These are phyloP conservation scores for Microcera coccophila DNA, from an alignment of 2,329 filamentous ascomycete genomes.

Conservation along the genomic window DNA sequence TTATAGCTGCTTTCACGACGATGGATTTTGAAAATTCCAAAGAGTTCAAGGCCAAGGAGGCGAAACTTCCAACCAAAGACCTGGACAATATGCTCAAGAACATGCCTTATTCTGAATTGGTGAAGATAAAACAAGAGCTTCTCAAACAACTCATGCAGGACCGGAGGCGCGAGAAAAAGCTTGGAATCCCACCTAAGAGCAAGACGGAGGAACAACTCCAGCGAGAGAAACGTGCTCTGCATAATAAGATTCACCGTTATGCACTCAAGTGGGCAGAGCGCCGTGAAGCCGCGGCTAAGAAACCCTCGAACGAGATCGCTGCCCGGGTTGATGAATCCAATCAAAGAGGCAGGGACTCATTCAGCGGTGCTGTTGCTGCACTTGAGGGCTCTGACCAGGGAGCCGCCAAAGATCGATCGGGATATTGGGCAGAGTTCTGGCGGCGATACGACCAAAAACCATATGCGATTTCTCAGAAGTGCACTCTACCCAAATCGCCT, in stretches of 20 bases:
- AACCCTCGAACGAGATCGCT: no score
- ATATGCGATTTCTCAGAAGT: conserved; percentile 5
- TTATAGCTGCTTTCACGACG: conserved; percentile 40
- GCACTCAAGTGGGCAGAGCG: conserved; percentile 20
- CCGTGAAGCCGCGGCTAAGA: conserved; percentile 8
- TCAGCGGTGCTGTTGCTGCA: no score
- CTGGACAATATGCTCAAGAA: conserved; percentile 28
- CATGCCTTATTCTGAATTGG: conserved; percentile 30
- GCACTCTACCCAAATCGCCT: neutral
- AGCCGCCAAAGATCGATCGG: conserved; percentile 9
- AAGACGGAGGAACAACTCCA: conserved; percentile 5
- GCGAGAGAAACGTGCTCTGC: conserved; percentile 19
- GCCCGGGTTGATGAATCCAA: no score
- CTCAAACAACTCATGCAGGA: conserved; percentile 18
- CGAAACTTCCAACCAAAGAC: conserved; percentile 25
- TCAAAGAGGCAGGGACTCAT: no score
- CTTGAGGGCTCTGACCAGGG: no score
- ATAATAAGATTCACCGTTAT: conserved; percentile 18
- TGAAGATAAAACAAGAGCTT: conserved; percentile 21
- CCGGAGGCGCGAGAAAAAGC: conserved; percentile 14
- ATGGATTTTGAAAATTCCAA: conserved; percentile 29
- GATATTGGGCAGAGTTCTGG: conserved; percentile 25
- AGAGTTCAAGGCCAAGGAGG: conserved; percentile 22
- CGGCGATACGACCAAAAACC: conserved; percentile 23
- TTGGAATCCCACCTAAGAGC: conserved; percentile 7